Evolutionary conservation across 768 basidiomycete genomes (phyloP).

Genomic region (Hebeloma cylindrosporum): DNA sequence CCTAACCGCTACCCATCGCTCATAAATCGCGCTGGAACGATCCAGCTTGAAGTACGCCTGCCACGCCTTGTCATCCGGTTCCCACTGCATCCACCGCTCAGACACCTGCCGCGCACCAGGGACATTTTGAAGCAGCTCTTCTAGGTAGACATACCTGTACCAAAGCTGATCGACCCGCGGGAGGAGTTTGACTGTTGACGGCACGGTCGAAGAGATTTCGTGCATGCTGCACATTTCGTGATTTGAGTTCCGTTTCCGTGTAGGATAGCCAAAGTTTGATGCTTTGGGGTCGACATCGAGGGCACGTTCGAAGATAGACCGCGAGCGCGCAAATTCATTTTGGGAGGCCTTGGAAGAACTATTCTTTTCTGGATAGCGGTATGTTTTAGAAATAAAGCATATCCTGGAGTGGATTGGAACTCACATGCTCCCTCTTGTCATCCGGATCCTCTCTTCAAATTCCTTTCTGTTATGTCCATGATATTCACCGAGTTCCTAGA

Average conservation of each 20-base stretch:
- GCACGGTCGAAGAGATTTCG: constrained; percentile 97
- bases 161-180: constrained; percentile 96
- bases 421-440: constrained; percentile 79
- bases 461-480: constrained; percentile 84
- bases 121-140: constrained; percentile 94
- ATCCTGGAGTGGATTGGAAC: constrained; percentile 24
- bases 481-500: constrained; percentile 82
- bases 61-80: constrained; percentile 99
- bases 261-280: constrained; percentile 93
- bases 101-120: constrained; percentile 97
- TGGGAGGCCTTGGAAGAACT: constrained; percentile 81
- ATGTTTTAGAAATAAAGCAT: constrained; percentile 4
- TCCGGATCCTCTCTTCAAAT: constrained; percentile 83
- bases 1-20: constrained; percentile 81
- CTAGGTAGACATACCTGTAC: constrained; percentile 99
- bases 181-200: constrained; percentile 91
- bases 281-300: constrained; percentile 92
- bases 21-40: constrained; percentile 89
- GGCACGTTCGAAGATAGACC: constrained; percentile 95
- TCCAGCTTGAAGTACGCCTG: constrained; percentile 99
- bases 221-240: constrained; percentile 95
- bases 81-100: constrained; percentile 99
- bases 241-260: constrained; percentile 97
- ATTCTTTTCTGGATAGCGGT: constrained; percentile 63
- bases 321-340: constrained; percentile 92